Evolutionary conservation across 768 basidiomycete genomes (phyloP).

Genomic region (Boletus rubroflammeus): DNA sequence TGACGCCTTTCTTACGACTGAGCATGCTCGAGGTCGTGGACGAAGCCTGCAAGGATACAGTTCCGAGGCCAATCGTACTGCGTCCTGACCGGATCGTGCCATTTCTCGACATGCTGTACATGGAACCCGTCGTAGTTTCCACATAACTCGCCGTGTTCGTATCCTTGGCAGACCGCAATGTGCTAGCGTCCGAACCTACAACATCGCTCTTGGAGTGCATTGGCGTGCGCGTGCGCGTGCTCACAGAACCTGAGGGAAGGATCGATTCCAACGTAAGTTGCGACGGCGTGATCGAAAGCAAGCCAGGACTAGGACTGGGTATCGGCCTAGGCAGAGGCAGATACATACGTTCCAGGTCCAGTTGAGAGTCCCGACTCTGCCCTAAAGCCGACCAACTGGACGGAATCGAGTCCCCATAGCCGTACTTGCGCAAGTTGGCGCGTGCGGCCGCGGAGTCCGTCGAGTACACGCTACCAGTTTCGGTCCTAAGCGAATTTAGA

Average conservation of each 20-base stretch:
- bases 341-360: constrained; percentile 7
- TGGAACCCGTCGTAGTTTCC: background rate
- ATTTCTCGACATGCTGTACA: constrained; percentile 10
- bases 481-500: constrained; percentile 2
- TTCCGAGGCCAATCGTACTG: background rate
- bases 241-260: constrained; percentile 1
- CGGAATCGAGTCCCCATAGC: constrained; percentile 18
- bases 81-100: constrained; percentile 7
- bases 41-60: background rate
- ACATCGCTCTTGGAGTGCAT: background rate
- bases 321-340: constrained; percentile 3
- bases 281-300: constrained; percentile 5
- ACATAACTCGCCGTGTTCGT: background rate
- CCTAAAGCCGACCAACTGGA: constrained; percentile 24
- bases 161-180: background rate
- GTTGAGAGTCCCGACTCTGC: constrained; percentile 11
- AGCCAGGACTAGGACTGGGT: background rate
- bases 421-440: constrained; percentile 25
- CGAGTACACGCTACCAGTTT: constrained; percentile 26
- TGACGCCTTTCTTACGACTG: constrained; percentile 20
- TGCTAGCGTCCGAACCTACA: background rate
- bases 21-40: constrained; percentile 18
- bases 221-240: constrained; percentile 1
- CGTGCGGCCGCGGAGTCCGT: constrained; percentile 20
- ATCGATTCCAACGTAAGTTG: constrained; percentile 3